Evolutionary conservation across 2,329 filamentous ascomycete genomes (phyloP), one percentile per base, ranked within the genome.

Genomic region (Hymenoscyphus occultus): DNA sequence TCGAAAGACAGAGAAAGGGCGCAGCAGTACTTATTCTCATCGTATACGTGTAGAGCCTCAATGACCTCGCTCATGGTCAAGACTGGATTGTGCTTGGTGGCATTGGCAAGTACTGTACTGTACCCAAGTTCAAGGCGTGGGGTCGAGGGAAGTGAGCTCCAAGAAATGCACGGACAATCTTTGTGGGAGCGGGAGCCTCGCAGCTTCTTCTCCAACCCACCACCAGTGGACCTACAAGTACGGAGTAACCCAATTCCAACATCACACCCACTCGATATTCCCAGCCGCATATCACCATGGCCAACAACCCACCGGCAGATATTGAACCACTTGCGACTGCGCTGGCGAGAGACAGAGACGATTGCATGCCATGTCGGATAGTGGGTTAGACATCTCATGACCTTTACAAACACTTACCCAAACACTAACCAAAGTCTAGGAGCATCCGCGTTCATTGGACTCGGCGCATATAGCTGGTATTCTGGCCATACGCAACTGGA

Each of bases 31-130:
- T 93, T 92, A 80, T 93, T 88, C 82, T 97, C 93, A 85, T 98
- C 93, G 79, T 91, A 97, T 77, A 99, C 93, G 82, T 98, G 94
- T 75, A 99, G 84, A 76, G 94, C 95, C 83, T 98, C 94, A 76
- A 99, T 91, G 76, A 91, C 87, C 80, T 92, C 88, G 81, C 86
- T 91, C 90, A 93, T 94, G 77, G 78, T 88, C 63, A 64, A 59
- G 54, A 19, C 16, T 39, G 16, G 57, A 35, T 16, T 59, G 57
- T 28, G 10, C 22, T 42, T 59, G 32, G 19, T 39, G 57, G 19
- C 57, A 39, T 22, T 28, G 28, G 28, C 28, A 28, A 28, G 28
- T 28, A 28, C 28, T 28, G 28, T 28, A 28, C 28, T 28, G 28
- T 28, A 28, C 28, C 35, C 40, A 32, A 59, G 57, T 14, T 42